Base-by-base conservation (phyloP, 2,329 filamentous ascomycete genomes). In the Teratosphaeriaceae sp. region DNA sequence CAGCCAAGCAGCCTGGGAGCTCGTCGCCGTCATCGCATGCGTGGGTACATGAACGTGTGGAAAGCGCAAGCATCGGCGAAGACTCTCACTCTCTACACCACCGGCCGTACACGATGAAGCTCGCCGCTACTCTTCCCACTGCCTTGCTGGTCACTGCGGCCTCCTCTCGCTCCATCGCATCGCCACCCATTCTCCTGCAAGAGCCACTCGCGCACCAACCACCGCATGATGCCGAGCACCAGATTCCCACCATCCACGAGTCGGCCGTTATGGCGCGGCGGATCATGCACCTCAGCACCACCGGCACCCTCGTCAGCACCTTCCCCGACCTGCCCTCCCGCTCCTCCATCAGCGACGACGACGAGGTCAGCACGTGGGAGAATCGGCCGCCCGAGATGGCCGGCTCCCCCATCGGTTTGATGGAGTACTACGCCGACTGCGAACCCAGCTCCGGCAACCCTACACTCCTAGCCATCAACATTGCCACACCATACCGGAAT, bases 371-470 rank as follows among this genome's bases (percentile, higher is more conserved):
- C 2, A 48, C 60, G 23, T 53, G 64, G 42, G 71, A 76, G 59
- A 66, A 72, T 45, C 73, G 76, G 0, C 85, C 85, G 1, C 53
- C 66, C 2, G 76, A 75, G 11, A 72, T 96, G 5, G 81, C 69
- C 9, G 85, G 87, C 49, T 72, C 82, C 34, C 88, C 92, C 4
- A 81, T 95, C 52, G 85, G 84, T 12, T 67, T 97, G 51, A 84
- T 88, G 68, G 90, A 97, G 62, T 98, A 98, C 71, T 80, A 92
- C 48, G 85, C 86, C 47, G 87, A 94, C 69, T 97, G 90, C 68
- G 55, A 61, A 20, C 51, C 57, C 16, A 54, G 50, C 30, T 66
- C 65, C 5, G 89, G 88, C 21, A 85, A 94, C 67, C 92, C 92
- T 0, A 95, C 88, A 1, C 78, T 97, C 44, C 80, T 98, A 7